phyloP scores from a whole-genome alignment of 345 rosid species.

The Excoecaria agallocha region DNA sequence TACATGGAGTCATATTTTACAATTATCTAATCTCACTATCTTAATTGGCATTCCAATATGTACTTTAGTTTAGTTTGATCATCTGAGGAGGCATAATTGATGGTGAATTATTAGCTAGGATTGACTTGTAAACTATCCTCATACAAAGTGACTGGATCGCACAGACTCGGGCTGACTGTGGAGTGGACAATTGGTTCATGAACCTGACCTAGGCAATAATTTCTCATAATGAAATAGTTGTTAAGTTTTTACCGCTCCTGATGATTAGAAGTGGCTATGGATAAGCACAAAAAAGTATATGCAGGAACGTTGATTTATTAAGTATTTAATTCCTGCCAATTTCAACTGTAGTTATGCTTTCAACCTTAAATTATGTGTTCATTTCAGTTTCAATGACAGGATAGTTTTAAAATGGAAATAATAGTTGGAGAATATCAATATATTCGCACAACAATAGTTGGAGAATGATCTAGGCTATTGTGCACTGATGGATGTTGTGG shows the following conservation, averaged over 20 bases:
- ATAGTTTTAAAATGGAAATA: neutral
- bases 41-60: too few relatives aligned
- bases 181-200: too few relatives aligned
- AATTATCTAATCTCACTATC: too few relatives aligned
- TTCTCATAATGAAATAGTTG: too few relatives aligned
- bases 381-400: neutral
- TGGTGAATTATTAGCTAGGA: too few relatives aligned
- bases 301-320: neutral
- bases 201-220: too few relatives aligned
- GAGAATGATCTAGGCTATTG: neutral
- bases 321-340: neutral
- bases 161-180: too few relatives aligned
- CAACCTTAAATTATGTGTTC: neutral
- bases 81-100: too few relatives aligned
- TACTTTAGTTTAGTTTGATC: too few relatives aligned
- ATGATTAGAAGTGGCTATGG: neutral
- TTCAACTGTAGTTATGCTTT: neutral
- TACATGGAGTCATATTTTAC: neutral
- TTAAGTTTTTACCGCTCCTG: neutral
- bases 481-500: neutral
- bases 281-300: neutral
- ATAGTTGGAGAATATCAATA: too few relatives aligned
- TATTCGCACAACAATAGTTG: neutral
- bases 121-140: too few relatives aligned
- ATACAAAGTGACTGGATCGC: too few relatives aligned